phyloP scores from a whole-genome alignment of 345 rosid genomes.

The Gossypium bickii region DNA sequence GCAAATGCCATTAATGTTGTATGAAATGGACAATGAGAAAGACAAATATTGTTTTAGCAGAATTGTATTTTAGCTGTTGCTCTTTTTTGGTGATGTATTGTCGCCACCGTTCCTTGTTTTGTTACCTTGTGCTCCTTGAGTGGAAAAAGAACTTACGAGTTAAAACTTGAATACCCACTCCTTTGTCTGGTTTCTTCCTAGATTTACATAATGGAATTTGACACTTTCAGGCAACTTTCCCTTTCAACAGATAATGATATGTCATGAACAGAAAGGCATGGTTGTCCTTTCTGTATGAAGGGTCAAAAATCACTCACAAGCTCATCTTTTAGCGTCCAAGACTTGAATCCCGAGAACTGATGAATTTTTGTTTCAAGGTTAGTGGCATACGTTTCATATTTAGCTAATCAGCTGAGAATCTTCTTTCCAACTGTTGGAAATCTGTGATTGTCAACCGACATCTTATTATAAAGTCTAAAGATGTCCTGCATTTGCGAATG shows the following conservation, averaged over 20 bases:
- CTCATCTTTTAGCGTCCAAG: neutral
- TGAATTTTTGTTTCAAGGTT: neutral
- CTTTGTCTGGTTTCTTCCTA: neutral
- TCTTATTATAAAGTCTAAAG: neutral
- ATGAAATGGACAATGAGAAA: slow-evolving; percentile 16
- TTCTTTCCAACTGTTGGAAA: neutral
- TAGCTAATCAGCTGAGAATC: neutral
- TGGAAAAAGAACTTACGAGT: neutral
- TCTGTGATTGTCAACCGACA: neutral
- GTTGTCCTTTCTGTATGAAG: neutral
- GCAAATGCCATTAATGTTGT: slow-evolving; percentile 8
- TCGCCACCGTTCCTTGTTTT: slow-evolving; percentile 7
- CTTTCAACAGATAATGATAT: neutral
- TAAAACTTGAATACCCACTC: neutral
- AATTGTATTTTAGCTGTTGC: neutral
- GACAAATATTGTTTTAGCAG: slow-evolving; percentile 1
- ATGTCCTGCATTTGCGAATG: neutral
- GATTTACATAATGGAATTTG: neutral
- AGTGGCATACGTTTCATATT: neutral
- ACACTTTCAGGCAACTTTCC: neutral
- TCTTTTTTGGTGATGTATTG: neutral
- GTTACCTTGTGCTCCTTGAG: neutral
- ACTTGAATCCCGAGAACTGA: neutral
- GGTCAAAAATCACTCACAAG: slow-evolving; percentile 1
- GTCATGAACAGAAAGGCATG: neutral